phyloP scores from a whole-genome alignment of 345 rosid genomes.

The Jatropha curcas region DNA sequence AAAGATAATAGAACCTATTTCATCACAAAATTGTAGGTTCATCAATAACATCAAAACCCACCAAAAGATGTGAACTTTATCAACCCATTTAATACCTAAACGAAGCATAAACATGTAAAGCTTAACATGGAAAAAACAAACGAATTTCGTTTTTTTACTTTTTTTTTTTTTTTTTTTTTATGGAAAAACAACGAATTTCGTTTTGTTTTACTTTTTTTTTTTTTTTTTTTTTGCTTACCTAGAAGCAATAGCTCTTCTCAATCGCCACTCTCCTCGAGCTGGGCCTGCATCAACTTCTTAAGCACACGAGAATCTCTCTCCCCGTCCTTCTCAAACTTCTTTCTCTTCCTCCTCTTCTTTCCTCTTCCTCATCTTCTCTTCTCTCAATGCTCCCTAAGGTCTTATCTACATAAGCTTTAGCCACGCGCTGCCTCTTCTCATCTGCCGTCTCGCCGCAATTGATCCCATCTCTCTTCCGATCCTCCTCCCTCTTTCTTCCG shows the following conservation, averaged over 20 bases:
- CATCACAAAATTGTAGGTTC: background rate
- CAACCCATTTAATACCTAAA: background rate
- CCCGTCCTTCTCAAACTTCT: constrained; percentile 50
- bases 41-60: background rate
- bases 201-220: too few relatives aligned
- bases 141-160: too few relatives aligned
- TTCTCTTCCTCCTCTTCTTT: constrained; percentile 42
- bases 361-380: constrained; percentile 40
- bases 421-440: constrained; percentile 74
- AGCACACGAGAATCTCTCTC: constrained; percentile 60
- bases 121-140: background rate
- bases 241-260: constrained; percentile 68
- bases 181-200: too few relatives aligned
- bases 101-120: background rate
- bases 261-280: constrained; percentile 83
- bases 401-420: constrained; percentile 48
- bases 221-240: constrained; percentile 43
- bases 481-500: constrained; percentile 23
- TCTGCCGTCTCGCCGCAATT: constrained; percentile 60
- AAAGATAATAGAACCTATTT: background rate
- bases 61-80: background rate
- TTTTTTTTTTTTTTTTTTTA: too few relatives aligned
- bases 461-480: constrained; percentile 33
- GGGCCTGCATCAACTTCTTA: constrained; percentile 72
- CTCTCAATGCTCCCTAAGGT: constrained; percentile 40